These are phyloP conservation scores for Puccinellia tenuiflora DNA, from an alignment of 176 grass and related monocot genomes.

Conservation along the genomic window DNA sequence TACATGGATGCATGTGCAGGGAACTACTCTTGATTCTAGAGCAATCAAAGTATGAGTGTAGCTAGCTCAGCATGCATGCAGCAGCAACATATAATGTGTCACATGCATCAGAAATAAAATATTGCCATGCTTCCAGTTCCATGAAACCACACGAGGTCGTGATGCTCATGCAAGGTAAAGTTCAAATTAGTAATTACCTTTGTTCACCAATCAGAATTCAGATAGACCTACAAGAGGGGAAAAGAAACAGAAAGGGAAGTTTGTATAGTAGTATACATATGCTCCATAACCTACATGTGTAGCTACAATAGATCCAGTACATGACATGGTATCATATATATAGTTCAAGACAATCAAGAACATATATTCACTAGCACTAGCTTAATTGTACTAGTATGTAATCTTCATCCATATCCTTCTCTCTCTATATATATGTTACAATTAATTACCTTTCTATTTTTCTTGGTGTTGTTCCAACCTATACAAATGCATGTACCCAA, in stretches of 20 bases:
- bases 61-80: neutral
- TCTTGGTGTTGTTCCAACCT: constrained; percentile 9
- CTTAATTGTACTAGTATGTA: neutral
- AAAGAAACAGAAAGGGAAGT: neutral
- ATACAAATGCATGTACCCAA: constrained; percentile 30
- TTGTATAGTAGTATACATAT: neutral
- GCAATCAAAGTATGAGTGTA: neutral
- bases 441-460: constrained; percentile 35
- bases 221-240: constrained; percentile 20
- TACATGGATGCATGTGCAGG: constrained; percentile 22
- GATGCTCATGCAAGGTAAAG: constrained; percentile 9
- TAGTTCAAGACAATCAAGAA: constrained; percentile 5
- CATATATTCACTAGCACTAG: neutral
- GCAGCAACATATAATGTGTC: neutral
- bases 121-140: too few species aligned
- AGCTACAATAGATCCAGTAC: constrained; percentile 10
- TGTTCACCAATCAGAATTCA: neutral
- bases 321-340: constrained; percentile 18
- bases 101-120: neutral
- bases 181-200: constrained; percentile 8
- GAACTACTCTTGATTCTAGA: neutral
- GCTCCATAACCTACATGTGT: constrained; percentile 16
- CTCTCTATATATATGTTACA: constrained; percentile 56
- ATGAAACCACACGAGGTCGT: too few species aligned
- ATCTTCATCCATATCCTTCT: neutral